Percentiles rank a stretch among this genome's conserved stretches.
Evolutionary conservation across 2,329 filamentous ascomycete species (phyloP).

Genomic region (Madurella mycetomatis): DNA sequence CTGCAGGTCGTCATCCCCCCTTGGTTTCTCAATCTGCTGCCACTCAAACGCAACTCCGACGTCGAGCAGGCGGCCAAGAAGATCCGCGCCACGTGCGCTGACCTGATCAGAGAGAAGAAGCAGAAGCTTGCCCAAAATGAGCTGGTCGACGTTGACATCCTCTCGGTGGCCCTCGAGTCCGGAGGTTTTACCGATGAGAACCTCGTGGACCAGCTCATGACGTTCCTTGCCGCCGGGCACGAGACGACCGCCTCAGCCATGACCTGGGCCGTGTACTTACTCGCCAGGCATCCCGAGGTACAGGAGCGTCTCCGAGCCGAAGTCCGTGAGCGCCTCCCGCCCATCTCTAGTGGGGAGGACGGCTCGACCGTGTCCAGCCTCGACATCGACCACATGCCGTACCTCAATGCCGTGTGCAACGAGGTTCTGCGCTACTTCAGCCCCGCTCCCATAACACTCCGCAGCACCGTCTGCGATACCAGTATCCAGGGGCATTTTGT

Average conservation of each 20-base stretch:
- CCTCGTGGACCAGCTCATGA: constrained; percentile 87
- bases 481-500: constrained; percentile 61
- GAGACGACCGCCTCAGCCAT: constrained; percentile 73
- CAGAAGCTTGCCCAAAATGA: constrained; percentile 44
- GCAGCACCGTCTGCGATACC: constrained; percentile 61
- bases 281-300: constrained; percentile 61
- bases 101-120: constrained; percentile 69
- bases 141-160: constrained; percentile 62
- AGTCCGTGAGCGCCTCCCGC: constrained; percentile 57
- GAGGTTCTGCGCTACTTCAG: constrained; percentile 71
- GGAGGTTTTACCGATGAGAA: constrained; percentile 73
- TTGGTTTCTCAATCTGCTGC: constrained; percentile 59
- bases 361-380: constrained; percentile 40
- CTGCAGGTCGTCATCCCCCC: constrained; percentile 59
- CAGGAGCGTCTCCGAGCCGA: constrained; percentile 66
- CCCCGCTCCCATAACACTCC: constrained; percentile 67
- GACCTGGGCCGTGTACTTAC: constrained; percentile 69
- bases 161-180: constrained; percentile 73
- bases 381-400: constrained; percentile 69
- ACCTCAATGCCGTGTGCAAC: constrained; percentile 73
- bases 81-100: constrained; percentile 62
- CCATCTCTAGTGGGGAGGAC: constrained; percentile 31
- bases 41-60: constrained; percentile 66
- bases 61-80: constrained; percentile 51
- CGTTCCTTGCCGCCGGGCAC: constrained; percentile 77